Percentiles rank a stretch among this genome's conserved stretches.
phyloP scores from a whole-genome alignment of 148 eudicot genomes.

The Nyssa sinensis region DNA sequence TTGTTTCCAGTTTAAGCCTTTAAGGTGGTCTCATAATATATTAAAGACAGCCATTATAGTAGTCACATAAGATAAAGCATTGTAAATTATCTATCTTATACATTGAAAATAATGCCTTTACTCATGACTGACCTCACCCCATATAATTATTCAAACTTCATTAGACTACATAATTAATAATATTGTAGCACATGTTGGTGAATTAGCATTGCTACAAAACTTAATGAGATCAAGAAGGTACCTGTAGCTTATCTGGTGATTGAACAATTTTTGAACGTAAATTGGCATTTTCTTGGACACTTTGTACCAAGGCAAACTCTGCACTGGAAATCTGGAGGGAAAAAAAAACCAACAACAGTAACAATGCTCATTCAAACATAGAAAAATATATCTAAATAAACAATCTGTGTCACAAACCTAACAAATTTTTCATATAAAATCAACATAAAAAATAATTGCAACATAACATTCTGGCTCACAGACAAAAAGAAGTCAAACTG shows the following conservation, averaged over 20 bases:
- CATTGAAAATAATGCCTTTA: background rate
- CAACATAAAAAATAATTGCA: background rate
- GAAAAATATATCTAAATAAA: background rate
- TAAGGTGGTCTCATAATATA: too few species aligned
- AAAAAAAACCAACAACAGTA: conserved; percentile 4
- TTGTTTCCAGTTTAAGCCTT: too few species aligned
- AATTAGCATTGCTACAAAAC: background rate
- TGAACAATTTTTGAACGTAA: conserved; percentile 83
- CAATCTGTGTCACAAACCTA: background rate
- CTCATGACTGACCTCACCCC: background rate
- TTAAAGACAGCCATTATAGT: background rate
- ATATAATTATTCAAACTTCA: background rate
- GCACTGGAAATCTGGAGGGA: conserved; percentile 60
- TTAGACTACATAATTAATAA: background rate
- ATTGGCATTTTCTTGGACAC: conserved; percentile 74
- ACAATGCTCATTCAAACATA: background rate
- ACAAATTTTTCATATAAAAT: background rate
- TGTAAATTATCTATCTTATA: background rate
- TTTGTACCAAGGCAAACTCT: conserved; percentile 77
- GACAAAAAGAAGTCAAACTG: too few species aligned
- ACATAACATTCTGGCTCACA: background rate
- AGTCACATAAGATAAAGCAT: background rate
- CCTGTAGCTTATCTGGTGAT: conserved; percentile 95
- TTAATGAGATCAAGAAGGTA: conserved; percentile 14
- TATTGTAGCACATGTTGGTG: conserved; percentile 6